Evolutionary conservation across 1,139 yeast genomes (phyloP).

Genomic region (Yamadazyma aaseri): DNA sequence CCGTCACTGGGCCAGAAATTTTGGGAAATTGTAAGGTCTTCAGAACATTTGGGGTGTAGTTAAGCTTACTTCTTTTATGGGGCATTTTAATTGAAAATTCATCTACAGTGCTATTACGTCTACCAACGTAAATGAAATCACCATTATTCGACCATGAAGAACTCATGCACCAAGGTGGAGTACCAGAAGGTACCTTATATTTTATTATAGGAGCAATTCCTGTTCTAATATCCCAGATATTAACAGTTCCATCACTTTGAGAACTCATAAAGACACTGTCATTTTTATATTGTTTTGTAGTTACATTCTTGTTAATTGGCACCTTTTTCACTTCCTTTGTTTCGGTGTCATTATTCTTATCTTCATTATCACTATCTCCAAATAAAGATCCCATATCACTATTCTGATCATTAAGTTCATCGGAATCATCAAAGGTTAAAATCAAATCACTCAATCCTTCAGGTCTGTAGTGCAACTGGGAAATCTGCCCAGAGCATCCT

Average conservation of each 20-base stretch:
- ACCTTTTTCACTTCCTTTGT: conserved; percentile 23
- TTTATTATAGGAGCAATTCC: conserved; percentile 42
- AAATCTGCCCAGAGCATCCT: conserved; percentile 73
- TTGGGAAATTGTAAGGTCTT: conserved; percentile 73
- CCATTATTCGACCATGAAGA: conserved; percentile 91
- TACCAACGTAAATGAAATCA: conserved; percentile 73
- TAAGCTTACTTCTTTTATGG: conserved; percentile 26
- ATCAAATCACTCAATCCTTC: conserved; percentile 48
- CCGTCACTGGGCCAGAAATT: conserved; percentile 89
- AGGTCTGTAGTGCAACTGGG: conserved; percentile 79
- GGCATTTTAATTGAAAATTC: conserved; percentile 76
- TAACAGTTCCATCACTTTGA: conserved; percentile 78
- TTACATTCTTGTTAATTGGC: conserved; percentile 17
- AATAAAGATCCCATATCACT: conserved; percentile 74
- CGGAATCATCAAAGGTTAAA: conserved; percentile 15
- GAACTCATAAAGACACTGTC: conserved; percentile 72
- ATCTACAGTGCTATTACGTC: conserved; percentile 87
- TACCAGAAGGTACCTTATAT: conserved; percentile 59
- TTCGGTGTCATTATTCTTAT: conserved; percentile 48
- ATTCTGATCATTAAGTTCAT: conserved; percentile 57
- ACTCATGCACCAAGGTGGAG: conserved; percentile 97
- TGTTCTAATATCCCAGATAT: conserved; percentile 79
- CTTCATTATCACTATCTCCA: conserved; percentile 68
- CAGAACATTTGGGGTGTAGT: conserved; percentile 46
- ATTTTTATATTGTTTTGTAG: conserved; percentile 35